Conservation (phyloP, 2,329 filamentous ascomycete genomes). For the Hymenoscyphus infarciens region DNA sequence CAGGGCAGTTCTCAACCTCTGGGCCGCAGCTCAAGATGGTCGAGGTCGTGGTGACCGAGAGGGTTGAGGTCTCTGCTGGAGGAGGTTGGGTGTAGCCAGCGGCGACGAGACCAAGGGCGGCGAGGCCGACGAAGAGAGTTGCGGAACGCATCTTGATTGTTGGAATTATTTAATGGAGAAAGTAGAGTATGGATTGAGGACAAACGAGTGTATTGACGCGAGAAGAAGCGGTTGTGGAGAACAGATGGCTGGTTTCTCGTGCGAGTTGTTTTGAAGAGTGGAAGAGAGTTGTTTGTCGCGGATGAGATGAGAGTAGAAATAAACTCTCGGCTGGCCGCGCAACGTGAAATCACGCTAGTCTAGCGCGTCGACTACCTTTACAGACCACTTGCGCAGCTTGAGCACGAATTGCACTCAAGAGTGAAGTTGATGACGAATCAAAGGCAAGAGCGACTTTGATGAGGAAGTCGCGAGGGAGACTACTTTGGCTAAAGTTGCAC, state of each 20-base stretch:
- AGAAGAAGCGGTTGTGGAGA: not conserved
- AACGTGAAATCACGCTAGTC: not conserved
- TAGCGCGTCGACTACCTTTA: not conserved
- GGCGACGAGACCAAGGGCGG: conserved; percentile 3
- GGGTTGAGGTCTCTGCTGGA: not conserved
- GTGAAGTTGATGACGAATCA: not conserved
- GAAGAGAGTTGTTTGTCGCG: not conserved
- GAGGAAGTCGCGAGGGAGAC: not conserved
- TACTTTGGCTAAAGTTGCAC: not conserved
- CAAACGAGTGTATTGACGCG: conserved; percentile 5
- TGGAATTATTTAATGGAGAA: not conserved
- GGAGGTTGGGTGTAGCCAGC: not conserved
- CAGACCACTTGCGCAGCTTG: not conserved
- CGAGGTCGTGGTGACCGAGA: not conserved
- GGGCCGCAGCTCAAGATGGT: conserved; percentile 7
- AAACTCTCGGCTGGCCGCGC: not conserved
- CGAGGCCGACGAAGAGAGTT: not conserved
- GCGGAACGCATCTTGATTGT: conserved; percentile 4
- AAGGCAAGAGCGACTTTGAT: not conserved
- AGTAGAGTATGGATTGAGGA: not conserved
- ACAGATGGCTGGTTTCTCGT: not conserved
- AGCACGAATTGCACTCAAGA: not conserved
- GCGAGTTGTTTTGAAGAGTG: not conserved
- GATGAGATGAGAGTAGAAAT: not conserved
- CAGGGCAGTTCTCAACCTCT: not conserved